Evolutionary conservation across 805 yeast genomes (phyloP).

Genomic region (Candida anglica): DNA sequence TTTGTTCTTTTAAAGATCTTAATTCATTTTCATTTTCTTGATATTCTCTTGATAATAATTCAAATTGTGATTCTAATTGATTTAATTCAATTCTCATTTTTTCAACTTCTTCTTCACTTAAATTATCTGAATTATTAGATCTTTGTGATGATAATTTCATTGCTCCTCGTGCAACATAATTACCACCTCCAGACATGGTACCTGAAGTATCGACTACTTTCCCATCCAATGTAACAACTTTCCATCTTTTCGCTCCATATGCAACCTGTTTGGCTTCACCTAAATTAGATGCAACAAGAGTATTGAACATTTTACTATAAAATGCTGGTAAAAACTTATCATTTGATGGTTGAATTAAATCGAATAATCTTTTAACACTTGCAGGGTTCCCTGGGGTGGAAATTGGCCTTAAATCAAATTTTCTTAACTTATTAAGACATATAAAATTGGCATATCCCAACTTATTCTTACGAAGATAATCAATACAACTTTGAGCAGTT

Average conservation of each 20-base stretch:
- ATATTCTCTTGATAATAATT: conserved; percentile 45
- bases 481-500: conserved; percentile 62
- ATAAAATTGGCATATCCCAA: conserved; percentile 90
- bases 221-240: conserved; percentile 93
- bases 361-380: conserved; percentile 77
- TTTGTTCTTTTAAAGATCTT: conserved; percentile 54
- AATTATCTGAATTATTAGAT: conserved; percentile 21
- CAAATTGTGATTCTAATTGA: conserved; percentile 51
- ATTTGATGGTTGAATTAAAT: conserved; percentile 67
- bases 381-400: conserved; percentile 62
- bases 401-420: conserved; percentile 53
- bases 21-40: conserved; percentile 59
- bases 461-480: conserved; percentile 73
- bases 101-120: conserved; percentile 54
- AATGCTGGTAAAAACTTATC: conserved; percentile 79
- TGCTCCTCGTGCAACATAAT: conserved; percentile 62
- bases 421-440: conserved; percentile 67
- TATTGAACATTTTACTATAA: conserved; percentile 80
- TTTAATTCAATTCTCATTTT: conserved; percentile 49
- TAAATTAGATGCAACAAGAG: conserved; percentile 78
- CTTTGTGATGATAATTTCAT: conserved; percentile 52
- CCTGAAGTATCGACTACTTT: conserved; percentile 90
- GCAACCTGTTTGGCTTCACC: conserved; percentile 85
- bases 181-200: conserved; percentile 96
- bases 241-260: conserved; percentile 71